These are phyloP conservation scores for Tulasnella sp. DNA, from an alignment of 768 basidiomycete genomes.

Conservation along the genomic window DNA sequence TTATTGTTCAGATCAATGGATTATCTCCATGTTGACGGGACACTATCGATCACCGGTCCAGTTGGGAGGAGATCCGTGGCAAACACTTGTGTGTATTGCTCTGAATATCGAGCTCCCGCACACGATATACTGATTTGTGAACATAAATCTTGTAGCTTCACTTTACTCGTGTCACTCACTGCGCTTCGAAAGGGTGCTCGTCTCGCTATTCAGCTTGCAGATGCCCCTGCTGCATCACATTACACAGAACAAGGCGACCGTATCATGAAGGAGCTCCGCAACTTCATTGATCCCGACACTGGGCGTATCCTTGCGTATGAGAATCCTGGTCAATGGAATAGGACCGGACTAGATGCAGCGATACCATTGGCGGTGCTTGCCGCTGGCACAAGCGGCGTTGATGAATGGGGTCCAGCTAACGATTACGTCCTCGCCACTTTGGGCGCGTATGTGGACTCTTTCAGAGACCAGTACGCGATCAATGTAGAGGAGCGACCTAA, in stretches of 20 bases:
- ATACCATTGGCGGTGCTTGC: conserved; percentile 25
- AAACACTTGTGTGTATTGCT: conserved; percentile 20
- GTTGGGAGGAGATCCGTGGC: conserved; percentile 16
- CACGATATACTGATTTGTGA: no score
- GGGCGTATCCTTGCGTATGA: conserved; percentile 1
- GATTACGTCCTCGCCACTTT: conserved; percentile 23
- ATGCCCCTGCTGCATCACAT: background rate
- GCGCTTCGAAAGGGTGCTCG: conserved; percentile 25
- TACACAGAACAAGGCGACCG: conserved; percentile 1
- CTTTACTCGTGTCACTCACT: conserved; percentile 22
- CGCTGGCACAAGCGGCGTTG: conserved; percentile 11
- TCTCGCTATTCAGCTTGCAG: conserved; percentile 20
- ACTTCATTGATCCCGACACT: conserved; percentile 18
- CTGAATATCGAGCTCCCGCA: no score
- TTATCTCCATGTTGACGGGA: background rate
- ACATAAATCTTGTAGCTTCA: conserved; percentile 25
- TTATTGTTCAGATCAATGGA: no score
- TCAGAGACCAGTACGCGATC: conserved; percentile 25
- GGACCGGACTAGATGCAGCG: conserved; percentile 25
- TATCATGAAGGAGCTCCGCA: conserved; percentile 16
- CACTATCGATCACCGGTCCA: background rate
- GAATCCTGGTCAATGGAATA: conserved; percentile 10
- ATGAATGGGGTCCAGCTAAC: conserved; percentile 13
- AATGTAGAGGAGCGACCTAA: conserved; percentile 21
- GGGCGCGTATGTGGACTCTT: conserved; percentile 23